Conservation (phyloP, 768 basidiomycete genomes). For the Serendipita sp. region DNA sequence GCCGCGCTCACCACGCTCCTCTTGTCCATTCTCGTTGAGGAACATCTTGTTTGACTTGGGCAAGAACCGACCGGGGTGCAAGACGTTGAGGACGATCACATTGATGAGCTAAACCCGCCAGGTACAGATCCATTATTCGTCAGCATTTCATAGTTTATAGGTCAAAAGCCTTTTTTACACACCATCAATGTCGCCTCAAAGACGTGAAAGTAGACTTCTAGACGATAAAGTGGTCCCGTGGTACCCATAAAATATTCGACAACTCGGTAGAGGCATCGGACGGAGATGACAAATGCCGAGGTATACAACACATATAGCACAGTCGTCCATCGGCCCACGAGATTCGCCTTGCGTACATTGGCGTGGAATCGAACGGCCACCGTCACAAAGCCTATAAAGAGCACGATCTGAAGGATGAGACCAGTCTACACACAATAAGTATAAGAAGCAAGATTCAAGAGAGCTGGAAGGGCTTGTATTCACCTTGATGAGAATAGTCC, state of each 20-base stretch:
- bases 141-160: background rate
- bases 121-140: background rate
- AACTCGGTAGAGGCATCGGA: conserved; percentile 5
- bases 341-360: background rate
- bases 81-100: background rate
- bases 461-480: background rate
- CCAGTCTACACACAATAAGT: background rate
- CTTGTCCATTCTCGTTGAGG: conserved; percentile 1
- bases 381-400: background rate
- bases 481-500: conserved; percentile 2
- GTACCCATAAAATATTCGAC: conserved; percentile 1
- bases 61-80: background rate
- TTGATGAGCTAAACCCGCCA: conserved; percentile 7
- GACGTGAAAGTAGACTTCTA: background rate
- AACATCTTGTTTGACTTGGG: conserved; percentile 1
- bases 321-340: background rate
- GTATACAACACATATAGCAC: conserved; percentile 3
- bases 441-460: background rate
- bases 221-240: background rate
- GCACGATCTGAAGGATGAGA: background rate
- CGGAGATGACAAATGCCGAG: background rate
- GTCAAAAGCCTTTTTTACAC: too few species aligned
- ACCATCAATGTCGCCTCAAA: conserved; percentile 4
- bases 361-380: background rate
- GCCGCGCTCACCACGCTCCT: background rate